Base-by-base conservation (phyloP, 495 filamentous ascomycete genomes). In the Friedmanniomyces simplex region DNA sequence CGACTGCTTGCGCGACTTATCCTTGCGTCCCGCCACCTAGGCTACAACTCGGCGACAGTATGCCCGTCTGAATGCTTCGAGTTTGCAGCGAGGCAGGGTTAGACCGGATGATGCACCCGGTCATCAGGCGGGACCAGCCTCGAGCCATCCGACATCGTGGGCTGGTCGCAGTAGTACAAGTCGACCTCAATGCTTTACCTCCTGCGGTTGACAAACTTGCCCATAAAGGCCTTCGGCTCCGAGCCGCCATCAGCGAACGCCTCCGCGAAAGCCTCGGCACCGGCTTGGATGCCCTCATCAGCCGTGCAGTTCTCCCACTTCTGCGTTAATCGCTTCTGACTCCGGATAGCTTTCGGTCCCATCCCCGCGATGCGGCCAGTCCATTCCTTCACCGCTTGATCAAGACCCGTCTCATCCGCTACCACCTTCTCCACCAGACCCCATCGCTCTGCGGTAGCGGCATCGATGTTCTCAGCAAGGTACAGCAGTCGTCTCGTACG, bases 381-480 rank as follows among this genome's bases (percentile, higher is more conserved):
- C 61, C 61, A 64, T 16, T 63, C 52, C 1, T 47, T 34, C 6
- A 57, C 57, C 13, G 42, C 50, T 20, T 28, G 20, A 26, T 63
- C 52, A 32, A 63, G 54, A 48, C 48, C 60, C 24, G 37, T 11
- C 16, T 58, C 48, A 26, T 47, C 45, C 1, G 42, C 41, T 11
- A 63, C 57, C 0, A 66, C 49, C 42, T 49, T 45, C 43, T 66
- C 61, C 2, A 66, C 53, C 43, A 66, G 42, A 24, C 63, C 63
- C 63, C 63, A 66, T 42, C 24, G 43, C 45, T 66, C 56, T 8
- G 61, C 61, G 11, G 18, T 58, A 11, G 22, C 26, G 1, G 55
- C 63, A 49, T 57, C 43, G 37, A 63, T 54, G 11, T 45, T 50
- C 51, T 66, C 63, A 11, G 52, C 63, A 14, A 66, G 52, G 22